Evolutionary conservation across 371 early-diverging fungal genomes (phyloP).

Genomic region (Blakeslea trispora): DNA sequence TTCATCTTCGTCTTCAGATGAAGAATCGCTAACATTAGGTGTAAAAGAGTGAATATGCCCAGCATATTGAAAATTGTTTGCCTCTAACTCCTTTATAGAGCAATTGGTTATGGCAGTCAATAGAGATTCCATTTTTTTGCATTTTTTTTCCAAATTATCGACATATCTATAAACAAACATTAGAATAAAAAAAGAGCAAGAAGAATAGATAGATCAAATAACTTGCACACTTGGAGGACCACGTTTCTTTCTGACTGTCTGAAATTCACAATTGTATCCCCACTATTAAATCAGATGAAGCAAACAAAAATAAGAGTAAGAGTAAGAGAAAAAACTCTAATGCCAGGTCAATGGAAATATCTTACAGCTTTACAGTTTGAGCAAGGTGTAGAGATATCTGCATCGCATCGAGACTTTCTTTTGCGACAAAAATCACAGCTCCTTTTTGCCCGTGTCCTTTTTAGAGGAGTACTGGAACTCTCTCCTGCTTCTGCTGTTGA

Average conservation of each 20-base stretch:
- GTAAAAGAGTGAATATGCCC: conserved; percentile 8
- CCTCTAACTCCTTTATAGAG: conserved; percentile 45
- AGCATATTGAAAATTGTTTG: conserved; percentile 27
- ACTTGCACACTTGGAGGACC: conserved; percentile 54
- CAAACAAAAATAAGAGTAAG: not conserved
- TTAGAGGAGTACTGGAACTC: conserved; percentile 18
- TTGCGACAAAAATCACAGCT: conserved; percentile 58
- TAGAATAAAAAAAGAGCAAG: not conserved
- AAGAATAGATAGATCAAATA: not conserved
- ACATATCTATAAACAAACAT: conserved; percentile 35
- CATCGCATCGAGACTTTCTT: conserved; percentile 55
- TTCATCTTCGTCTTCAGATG: conserved; percentile 12
- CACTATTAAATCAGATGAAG: conserved; percentile 30
- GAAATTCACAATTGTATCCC: conserved; percentile 53
- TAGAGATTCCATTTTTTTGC: conserved; percentile 50
- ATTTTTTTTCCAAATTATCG: conserved; percentile 46
- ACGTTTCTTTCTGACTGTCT: conserved; percentile 48
- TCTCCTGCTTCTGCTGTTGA: not conserved
- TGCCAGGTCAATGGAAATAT: not conserved
- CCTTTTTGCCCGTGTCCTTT: conserved; percentile 54
- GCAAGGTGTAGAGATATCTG: conserved; percentile 51
- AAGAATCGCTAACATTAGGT: not conserved
- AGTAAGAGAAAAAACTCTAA: too few relatives aligned
- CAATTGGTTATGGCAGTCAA: conserved; percentile 35
- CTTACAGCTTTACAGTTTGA: conserved; percentile 54